Conservation (phyloP, 352 stramenopile genomes). For the Phytophthora sansomeana region DNA sequence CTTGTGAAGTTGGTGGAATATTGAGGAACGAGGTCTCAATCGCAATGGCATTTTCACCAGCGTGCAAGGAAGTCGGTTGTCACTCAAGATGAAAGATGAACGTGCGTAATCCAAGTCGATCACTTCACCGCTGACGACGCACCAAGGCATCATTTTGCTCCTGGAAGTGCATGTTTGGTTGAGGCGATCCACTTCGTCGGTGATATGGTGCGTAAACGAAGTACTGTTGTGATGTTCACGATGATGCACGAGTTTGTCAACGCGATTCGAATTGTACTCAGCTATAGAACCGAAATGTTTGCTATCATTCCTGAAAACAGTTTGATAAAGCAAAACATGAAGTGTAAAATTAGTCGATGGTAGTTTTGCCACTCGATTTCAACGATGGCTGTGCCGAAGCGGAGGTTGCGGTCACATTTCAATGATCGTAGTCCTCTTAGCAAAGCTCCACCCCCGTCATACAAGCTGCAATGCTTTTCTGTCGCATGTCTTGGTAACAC, state of each 20-base stretch:
- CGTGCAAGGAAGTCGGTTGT: not conserved
- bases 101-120: constrained; percentile 14
- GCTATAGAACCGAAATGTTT: not conserved
- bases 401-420: not conserved
- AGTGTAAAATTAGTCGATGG: constrained; percentile 8
- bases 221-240: not conserved
- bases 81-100: not conserved
- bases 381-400: not conserved
- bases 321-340: not conserved
- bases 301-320: not conserved
- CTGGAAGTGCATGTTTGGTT: not conserved
- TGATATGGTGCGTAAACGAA: constrained; percentile 7
- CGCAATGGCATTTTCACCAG: not conserved
- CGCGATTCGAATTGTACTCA: not conserved
- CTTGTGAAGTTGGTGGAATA: constrained; percentile 5
- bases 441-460: constrained; percentile 16
- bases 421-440: not conserved
- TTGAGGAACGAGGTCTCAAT: constrained; percentile 13
- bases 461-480: constrained; percentile 66
- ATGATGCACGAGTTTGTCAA: not conserved
- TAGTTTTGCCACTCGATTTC: not conserved
- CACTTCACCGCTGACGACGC: constrained; percentile 6
- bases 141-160: not conserved
- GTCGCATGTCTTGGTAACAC: constrained; percentile 58
- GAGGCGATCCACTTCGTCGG: not conserved